A percentile compares a stretch with the other conserved stretches of the same genome.
These are phyloP conservation scores for Acephala macrosclerotiorum DNA, from an alignment of 2,329 filamentous ascomycete species.

Conservation along the genomic window DNA sequence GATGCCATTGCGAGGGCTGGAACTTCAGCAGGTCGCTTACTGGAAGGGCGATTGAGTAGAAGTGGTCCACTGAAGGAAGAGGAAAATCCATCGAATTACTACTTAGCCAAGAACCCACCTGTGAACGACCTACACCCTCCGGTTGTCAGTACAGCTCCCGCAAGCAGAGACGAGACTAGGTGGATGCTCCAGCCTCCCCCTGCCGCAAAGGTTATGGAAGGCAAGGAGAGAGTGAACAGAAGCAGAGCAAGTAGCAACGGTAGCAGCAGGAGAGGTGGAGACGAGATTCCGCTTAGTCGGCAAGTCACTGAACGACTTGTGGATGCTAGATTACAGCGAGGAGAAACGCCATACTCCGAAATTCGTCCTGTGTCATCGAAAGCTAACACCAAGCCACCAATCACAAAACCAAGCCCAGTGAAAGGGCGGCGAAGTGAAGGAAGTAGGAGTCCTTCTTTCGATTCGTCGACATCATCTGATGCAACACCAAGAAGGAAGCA, in stretches of 20 bases:
- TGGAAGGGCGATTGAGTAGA: slow-evolving; percentile 56
- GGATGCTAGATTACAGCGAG: slow-evolving; percentile 41
- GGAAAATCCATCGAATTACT: slow-evolving; percentile 45
- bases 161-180: slow-evolving; percentile 72
- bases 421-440: slow-evolving; percentile 30
- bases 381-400: slow-evolving; percentile 25
- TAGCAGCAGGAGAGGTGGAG: slow-evolving; percentile 52
- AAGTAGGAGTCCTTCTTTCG: slow-evolving; percentile 32
- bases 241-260: slow-evolving; percentile 52
- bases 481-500: slow-evolving; percentile 30
- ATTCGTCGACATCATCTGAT: slow-evolving; percentile 34
- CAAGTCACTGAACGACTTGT: slow-evolving; percentile 41
- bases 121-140: slow-evolving; percentile 89
- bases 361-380: slow-evolving; percentile 22
- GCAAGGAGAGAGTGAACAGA: slow-evolving; percentile 75
- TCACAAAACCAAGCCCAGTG: slow-evolving; percentile 25
- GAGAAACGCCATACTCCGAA: slow-evolving; percentile 39
- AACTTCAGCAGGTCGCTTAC: slow-evolving; percentile 57
- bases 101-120: slow-evolving; percentile 63
- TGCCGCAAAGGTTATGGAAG: slow-evolving; percentile 89
- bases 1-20: slow-evolving; percentile 57
- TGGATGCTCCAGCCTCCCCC: slow-evolving; percentile 97
- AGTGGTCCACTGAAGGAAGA: slow-evolving; percentile 44
- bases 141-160: slow-evolving; percentile 78
- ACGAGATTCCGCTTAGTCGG: slow-evolving; percentile 36